Evolutionary conservation across 768 basidiomycete species (phyloP), one percentile per base, ranked within the genome.

Genomic region (Boletus reticulatus): DNA sequence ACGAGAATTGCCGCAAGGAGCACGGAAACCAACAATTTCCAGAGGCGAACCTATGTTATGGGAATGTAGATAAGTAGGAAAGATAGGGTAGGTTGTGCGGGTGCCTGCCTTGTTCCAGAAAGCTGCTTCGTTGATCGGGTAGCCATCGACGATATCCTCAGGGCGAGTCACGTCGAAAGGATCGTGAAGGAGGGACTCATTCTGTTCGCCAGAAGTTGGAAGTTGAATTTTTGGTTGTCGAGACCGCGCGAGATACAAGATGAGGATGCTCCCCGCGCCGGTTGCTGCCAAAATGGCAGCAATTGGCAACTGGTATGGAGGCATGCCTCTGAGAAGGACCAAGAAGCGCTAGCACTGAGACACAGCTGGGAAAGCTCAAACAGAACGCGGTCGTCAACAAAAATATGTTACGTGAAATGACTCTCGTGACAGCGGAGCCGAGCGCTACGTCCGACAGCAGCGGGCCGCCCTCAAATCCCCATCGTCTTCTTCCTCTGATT

Each of bases 101-200:
- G 31, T 44, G 71, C 79, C 43, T 60, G 81, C 85, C 69, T 74
- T 72, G n/a, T 63, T 60, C 85, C 84, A 86, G 68, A 91, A 91
- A 4, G 54, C 70, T 4, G 74, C 75, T 49, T 80, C 85, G 22
- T 88, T 71, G 39, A 89, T 74, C 9, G 89, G 85, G 50, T 80
- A 79, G 4, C 88, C 88, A 57, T 89, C 85, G 13, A 84, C 56
- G 36, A 81, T 60, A 61, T 93, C 91, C 66, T 87, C 85, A 10
- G 84, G 81, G n/a, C 67, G 83, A 19, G 83, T 80, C n/a, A 93
- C 84, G 65, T 84, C 81, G 64, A 88, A 89, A 12, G 86, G 83
- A 62, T 89, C 88, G 16, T 13, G 67, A 42, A 63, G 47, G 2
- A 71, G 57, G 1, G 69, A 38, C 49, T 72, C 67, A 14, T 50